Base-by-base conservation (phyloP, 352 stramenopile genomes). In the Phytophthora litchii region DNA sequence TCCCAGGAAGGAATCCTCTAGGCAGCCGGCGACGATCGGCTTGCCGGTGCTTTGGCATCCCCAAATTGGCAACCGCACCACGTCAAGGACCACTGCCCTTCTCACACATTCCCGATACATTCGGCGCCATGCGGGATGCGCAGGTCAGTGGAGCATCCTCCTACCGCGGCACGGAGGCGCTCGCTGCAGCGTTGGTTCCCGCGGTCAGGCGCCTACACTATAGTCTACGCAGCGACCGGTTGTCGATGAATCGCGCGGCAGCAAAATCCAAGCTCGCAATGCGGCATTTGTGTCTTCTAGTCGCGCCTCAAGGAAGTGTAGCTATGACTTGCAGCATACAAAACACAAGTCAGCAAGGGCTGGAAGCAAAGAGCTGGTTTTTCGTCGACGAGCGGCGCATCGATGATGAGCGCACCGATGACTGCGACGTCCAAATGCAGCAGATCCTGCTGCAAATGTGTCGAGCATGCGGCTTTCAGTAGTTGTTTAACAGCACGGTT, bases 351-450 rank as follows among this genome's bases (percentile, higher is more conserved):
- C 16, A 40, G 5, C 9, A 27, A 1, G 31, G 38, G 20, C 12
- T 11, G 23, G 11, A 38, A 19, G 3, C 16, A 46, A 53, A 60
- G 56, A 60, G 56, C 56, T 54, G 56, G 48, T 27, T 27, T 53
- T 65, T 60, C 35, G 43, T 65, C 56, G 54, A 50, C 54, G 35
- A 54, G n/a, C 3, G 5, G 41, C 23, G 40, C 48, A 59, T 60
- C 16, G 4, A 16, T 10, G 32, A 60, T 60, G 52, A 29, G 17
- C 31, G 4, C 21, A 17, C 1, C 20, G 52, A 60, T 47, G 34
- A 44, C 52, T 55, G 48, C 23, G 34, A 27, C 23, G 23, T 27
- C 23, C 23, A 27, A 27, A 27, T 27, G 23, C 23, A 27, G 23
- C 23, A 27, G 23, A 27, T 27, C 23, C 23, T 27, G 23, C 23